Evolutionary conservation across 805 yeast species (phyloP), one percentile per base, ranked within the genome.

Genomic region (Nakazawaea peltata): DNA sequence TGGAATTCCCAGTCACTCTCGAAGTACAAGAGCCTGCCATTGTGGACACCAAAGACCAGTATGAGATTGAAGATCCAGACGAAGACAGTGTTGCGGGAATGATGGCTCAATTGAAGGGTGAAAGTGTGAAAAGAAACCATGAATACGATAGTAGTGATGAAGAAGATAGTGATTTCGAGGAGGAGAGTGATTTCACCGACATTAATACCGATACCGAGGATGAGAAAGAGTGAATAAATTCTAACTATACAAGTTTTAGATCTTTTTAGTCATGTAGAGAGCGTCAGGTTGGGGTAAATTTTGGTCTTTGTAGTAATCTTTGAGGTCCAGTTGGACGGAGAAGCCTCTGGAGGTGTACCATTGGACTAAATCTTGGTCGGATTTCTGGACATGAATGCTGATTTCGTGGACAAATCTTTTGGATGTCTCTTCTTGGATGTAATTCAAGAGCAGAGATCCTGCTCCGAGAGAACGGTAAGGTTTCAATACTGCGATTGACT

Each of bases 71-170:
- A 26, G 84, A 75, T 36, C 81, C 86, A 3, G 83, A 74, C 36
- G 88, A 81, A 49, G 88, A 80, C 49, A 65, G 82, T 2, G 54
- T 81, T 42, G 88, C 85, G 9, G 88, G 86, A 27, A 82, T 85
- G 0, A 59, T 81, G 59, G 83, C 86, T 4, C 70, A 74, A 32
- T 53, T 80, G 55, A 71, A 80, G 44, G 90, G 88, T 19, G 74
- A 70, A 28, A 58, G 63, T 6, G 80, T 71, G 10, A 66, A 67
- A 45, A 69, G 60, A 42, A 49, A 10, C 7, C 25, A 28, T 13
- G 38, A 34, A 18, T 29, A 34, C 6, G 38, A 34, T 4, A 26
- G 30, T 16, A 36, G 39, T 50, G 17, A 44, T 44, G 33, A 61
- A 26, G 58, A 51, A 15, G 62, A 57, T 24, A 54, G 49, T 15